A percentile compares a stretch with the other conserved stretches of the same genome.
phyloP scores from a whole-genome alignment of 2,329 filamentous ascomycete genomes.

The Hypoxylon rubiginosum region DNA sequence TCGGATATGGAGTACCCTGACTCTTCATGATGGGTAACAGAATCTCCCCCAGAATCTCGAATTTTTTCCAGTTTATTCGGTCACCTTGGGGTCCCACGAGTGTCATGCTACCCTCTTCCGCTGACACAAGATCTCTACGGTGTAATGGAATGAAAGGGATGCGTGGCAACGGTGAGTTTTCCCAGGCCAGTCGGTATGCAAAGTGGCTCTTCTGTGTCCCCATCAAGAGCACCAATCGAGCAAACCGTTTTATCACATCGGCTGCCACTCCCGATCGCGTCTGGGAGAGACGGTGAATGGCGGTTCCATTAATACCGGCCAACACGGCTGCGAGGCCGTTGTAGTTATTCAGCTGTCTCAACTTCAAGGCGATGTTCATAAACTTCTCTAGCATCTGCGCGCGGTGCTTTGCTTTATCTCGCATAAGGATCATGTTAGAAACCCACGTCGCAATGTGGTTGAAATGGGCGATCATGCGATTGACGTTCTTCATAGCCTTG shows the following conservation, averaged over 20 bases:
- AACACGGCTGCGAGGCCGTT: slow-evolving; percentile 95
- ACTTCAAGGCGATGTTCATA: slow-evolving; percentile 87
- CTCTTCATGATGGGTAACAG: slow-evolving; percentile 92
- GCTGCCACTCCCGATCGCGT: slow-evolving; percentile 83
- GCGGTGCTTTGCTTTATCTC: slow-evolving; percentile 96
- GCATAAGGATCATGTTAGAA: slow-evolving; percentile 84
- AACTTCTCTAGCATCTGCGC: slow-evolving; percentile 94
- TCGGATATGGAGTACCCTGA: slow-evolving; percentile 85
- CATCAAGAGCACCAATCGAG: slow-evolving; percentile 92
- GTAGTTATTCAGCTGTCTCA: slow-evolving; percentile 96
- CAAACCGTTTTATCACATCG: slow-evolving; percentile 84
- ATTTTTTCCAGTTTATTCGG: slow-evolving; percentile 97
- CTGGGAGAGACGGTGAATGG: slow-evolving; percentile 84
- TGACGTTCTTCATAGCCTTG: slow-evolving; percentile 85
- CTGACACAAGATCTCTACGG: slow-evolving; percentile 88
- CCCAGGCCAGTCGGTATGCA: slow-evolving; percentile 96
- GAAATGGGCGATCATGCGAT: slow-evolving; percentile 94
- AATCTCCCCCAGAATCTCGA: slow-evolving; percentile 94
- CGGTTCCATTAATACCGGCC: slow-evolving; percentile 89
- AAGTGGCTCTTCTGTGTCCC: slow-evolving; percentile 91
- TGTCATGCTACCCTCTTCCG: slow-evolving; percentile 92
- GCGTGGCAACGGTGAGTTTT: slow-evolving; percentile 89
- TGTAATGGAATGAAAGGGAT: slow-evolving; percentile 96
- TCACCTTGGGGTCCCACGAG: slow-evolving; percentile 81
- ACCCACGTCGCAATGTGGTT: slow-evolving; percentile 89